Evolutionary conservation across 2,329 filamentous ascomycete genomes (phyloP).

Genomic region (Colletotrichum australisinense): DNA sequence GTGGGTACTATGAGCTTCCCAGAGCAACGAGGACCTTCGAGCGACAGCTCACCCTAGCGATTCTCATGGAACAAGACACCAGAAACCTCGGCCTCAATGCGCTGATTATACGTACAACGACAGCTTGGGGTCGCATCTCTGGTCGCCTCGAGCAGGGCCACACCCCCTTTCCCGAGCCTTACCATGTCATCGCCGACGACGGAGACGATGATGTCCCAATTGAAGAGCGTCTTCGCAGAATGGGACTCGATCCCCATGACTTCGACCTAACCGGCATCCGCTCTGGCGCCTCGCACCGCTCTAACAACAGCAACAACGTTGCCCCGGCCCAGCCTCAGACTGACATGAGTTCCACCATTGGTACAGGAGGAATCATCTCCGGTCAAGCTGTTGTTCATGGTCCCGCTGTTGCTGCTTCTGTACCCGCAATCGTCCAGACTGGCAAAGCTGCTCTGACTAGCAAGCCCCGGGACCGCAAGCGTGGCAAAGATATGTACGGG

Average conservation of each 20-base stretch:
- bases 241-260: neutral
- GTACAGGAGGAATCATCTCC: neutral
- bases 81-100: neutral
- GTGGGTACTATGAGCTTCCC: neutral
- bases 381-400: neutral
- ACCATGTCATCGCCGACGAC: neutral
- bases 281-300: neutral
- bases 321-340: neutral
- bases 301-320: neutral
- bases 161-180: neutral
- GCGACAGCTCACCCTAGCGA: neutral
- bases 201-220: neutral
- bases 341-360: neutral
- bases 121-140: neutral
- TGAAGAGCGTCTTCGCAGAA: neutral
- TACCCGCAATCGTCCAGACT: neutral
- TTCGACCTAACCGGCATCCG: neutral
- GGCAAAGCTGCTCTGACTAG: neutral
- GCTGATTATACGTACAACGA: neutral
- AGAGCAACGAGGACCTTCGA: neutral
- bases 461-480: neutral
- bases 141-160: neutral
- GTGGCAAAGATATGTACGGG: neutral
- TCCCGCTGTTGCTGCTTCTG: too few species aligned
- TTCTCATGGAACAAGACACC: neutral